phyloP scores from a whole-genome alignment of 495 filamentous ascomycete species.

The Neurospora discreta region DNA sequence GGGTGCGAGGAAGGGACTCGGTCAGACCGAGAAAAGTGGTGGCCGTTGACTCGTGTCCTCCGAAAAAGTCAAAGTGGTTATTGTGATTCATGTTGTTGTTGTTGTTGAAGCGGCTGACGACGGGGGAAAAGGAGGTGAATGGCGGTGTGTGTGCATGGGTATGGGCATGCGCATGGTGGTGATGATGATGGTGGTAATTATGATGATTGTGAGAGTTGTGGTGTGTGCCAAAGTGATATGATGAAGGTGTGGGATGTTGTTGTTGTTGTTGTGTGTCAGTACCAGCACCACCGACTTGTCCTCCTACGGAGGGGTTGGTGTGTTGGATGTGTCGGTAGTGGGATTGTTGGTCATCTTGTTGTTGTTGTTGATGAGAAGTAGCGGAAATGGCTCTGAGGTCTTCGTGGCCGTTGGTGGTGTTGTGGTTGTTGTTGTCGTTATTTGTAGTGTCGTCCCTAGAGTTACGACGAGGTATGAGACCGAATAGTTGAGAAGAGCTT shows the following conservation, averaged over 20 bases:
- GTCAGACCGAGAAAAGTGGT: constrained; percentile 15
- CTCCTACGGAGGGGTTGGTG: background rate
- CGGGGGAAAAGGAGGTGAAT: too few relatives aligned
- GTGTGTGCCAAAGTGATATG: background rate
- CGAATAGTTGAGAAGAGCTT: constrained; percentile 33
- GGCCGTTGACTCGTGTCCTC: background rate
- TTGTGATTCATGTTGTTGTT: background rate
- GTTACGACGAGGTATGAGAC: constrained; percentile 19
- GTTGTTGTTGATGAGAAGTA: background rate
- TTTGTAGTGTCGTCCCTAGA: background rate
- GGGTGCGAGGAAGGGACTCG: constrained; percentile 9
- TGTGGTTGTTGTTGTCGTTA: background rate
- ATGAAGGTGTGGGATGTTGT: background rate
- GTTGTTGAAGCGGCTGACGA: background rate
- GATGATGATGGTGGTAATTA: background rate
- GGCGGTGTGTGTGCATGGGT: background rate
- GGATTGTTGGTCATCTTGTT: background rate
- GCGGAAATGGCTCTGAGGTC: background rate
- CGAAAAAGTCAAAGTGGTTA: background rate
- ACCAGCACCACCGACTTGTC: background rate
- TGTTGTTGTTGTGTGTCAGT: background rate
- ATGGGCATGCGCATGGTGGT: background rate
- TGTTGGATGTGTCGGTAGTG: background rate
- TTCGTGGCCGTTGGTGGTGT: background rate
- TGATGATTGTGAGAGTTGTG: background rate